A percentile compares a stretch with the other conserved stretches of the same genome.
Conservation (phyloP, 345 rosid species). For the Nephelium lappaceum region DNA sequence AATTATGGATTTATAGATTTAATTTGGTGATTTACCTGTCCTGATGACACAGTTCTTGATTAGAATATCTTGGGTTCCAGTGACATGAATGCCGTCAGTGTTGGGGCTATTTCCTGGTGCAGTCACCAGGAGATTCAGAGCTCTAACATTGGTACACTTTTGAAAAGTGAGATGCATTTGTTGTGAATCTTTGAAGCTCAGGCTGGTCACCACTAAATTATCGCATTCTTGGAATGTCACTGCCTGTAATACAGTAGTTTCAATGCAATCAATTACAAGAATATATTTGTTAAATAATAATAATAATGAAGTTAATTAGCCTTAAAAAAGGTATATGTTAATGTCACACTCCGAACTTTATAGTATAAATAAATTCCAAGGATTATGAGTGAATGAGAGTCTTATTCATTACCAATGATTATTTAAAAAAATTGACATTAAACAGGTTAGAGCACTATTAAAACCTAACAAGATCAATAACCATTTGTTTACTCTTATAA, state of each 20-base stretch:
- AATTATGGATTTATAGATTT: background rate
- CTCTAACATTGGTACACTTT: conserved; percentile 56
- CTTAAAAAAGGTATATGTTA: background rate
- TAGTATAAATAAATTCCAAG: no score
- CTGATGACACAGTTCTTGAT: conserved; percentile 59
- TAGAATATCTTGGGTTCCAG: conserved; percentile 57
- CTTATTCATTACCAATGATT: no score
- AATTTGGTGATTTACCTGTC: conserved; percentile 51
- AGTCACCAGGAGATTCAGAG: conserved; percentile 48
- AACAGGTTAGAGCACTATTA: no score
- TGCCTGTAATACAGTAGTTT: conserved; percentile 48
- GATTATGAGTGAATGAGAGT: no score
- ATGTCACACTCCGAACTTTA: background rate
- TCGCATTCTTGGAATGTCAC: conserved; percentile 67
- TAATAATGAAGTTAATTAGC: background rate
- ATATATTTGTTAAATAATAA: no score
- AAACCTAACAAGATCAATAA: no score
- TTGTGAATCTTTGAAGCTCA: conserved; percentile 72
- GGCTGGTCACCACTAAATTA: conserved; percentile 54
- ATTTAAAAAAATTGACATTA: no score
- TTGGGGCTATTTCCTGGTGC: conserved; percentile 86
- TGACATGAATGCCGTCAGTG: conserved; percentile 90
- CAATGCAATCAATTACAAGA: no score
- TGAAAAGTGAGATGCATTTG: conserved; percentile 75
- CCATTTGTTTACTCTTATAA: no score